phyloP scores from a whole-genome alignment of 352 stramenopile genomes.

The Pythium phragmitis region DNA sequence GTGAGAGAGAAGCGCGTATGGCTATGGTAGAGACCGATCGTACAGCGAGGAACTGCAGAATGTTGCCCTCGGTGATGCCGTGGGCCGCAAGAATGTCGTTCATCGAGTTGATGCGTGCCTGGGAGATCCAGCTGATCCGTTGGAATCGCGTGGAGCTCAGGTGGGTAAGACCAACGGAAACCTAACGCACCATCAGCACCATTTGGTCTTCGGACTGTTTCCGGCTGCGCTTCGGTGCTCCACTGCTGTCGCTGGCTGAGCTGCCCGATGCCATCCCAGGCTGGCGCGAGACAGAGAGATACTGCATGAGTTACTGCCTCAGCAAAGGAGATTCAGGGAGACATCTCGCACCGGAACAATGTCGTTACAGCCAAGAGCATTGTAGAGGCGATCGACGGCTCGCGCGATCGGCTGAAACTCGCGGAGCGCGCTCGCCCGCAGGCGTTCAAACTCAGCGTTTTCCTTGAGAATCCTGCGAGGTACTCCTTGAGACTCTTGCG shows the following conservation, averaged over 20 bases:
- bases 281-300: background rate
- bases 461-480: slow-evolving; percentile 65
- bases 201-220: slow-evolving; percentile 80
- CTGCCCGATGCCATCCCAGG: slow-evolving; percentile 28
- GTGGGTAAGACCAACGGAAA: background rate
- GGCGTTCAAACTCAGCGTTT: slow-evolving; percentile 68
- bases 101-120: slow-evolving; percentile 85
- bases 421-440: slow-evolving; percentile 50
- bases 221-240: slow-evolving; percentile 38
- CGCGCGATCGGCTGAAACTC: slow-evolving; percentile 76
- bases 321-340: background rate
- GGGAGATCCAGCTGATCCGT: background rate
- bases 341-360: slow-evolving; percentile 51
- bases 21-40: background rate
- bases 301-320: background rate
- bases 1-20: background rate
- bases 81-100: slow-evolving; percentile 78
- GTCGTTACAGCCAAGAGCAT: slow-evolving; percentile 77
- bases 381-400: slow-evolving; percentile 76
- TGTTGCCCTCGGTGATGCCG: slow-evolving; percentile 78
- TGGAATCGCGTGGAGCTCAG: background rate
- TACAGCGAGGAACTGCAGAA: slow-evolving; percentile 79
- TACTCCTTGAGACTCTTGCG: background rate
- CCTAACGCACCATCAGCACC: slow-evolving; percentile 50
- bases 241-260: slow-evolving; percentile 31